phyloP scores from a whole-genome alignment of 176 grass and related monocot genomes.

The Ampelocalamus luodianensis region DNA sequence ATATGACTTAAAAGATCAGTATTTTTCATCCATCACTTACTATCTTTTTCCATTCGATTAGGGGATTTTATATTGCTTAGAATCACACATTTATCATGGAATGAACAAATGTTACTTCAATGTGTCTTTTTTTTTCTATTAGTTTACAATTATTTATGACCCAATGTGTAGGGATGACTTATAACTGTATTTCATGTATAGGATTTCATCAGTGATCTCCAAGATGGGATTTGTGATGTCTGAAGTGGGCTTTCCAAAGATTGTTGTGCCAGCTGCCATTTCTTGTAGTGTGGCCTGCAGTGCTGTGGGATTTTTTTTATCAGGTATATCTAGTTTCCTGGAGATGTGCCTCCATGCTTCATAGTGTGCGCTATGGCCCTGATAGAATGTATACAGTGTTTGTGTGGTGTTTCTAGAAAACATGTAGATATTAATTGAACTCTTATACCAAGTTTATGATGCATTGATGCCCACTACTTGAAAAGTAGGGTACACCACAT shows the following conservation, averaged over 20 bases:
- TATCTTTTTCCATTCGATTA: neutral
- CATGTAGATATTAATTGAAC: neutral
- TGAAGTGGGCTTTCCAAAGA: constrained; percentile 80
- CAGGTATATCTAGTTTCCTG: constrained; percentile 65
- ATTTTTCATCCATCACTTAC: neutral
- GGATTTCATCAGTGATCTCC: constrained; percentile 97
- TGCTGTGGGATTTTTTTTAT: constrained; percentile 86
- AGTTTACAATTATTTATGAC: neutral
- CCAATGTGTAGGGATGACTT: neutral
- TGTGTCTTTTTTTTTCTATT: neutral
- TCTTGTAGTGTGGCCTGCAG: constrained; percentile 82
- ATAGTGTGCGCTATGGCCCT: neutral
- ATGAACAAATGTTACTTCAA: constrained; percentile 3
- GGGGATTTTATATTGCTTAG: neutral
- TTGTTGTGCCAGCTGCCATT: constrained; percentile 88
- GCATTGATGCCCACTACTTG: neutral
- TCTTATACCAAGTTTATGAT: constrained; percentile 23
- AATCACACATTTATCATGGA: constrained; percentile 4
- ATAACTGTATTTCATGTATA: constrained; percentile 43
- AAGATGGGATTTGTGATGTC: constrained; percentile 97
- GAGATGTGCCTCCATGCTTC: neutral
- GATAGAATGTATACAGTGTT: constrained; percentile 3
- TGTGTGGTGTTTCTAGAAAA: constrained; percentile 16
- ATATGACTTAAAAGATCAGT: constrained; percentile 19
- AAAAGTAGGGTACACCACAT: constrained; percentile 23